A percentile compares a stretch with the other conserved stretches of the same genome.
These are phyloP conservation scores for Tuber umbilicatum DNA, from an alignment of 495 filamentous ascomycete species.

Conservation along the genomic window DNA sequence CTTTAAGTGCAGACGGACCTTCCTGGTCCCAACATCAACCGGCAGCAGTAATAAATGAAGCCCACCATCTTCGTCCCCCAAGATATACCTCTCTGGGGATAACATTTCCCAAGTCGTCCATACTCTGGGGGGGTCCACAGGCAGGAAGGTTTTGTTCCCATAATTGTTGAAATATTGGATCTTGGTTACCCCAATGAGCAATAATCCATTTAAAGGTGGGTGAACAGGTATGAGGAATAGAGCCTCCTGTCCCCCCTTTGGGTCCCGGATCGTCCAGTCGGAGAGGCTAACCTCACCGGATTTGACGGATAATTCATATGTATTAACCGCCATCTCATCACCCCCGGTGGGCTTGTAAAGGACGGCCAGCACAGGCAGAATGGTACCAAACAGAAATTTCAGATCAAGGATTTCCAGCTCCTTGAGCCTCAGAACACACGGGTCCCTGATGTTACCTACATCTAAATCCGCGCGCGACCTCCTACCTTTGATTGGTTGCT, in stretches of 20 bases:
- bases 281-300: background rate
- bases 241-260: slow-evolving; percentile 48
- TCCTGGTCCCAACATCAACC: slow-evolving; percentile 47
- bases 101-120: slow-evolving; percentile 85
- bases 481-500: slow-evolving; percentile 36
- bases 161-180: slow-evolving; percentile 74
- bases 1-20: slow-evolving; percentile 61
- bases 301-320: slow-evolving; percentile 48
- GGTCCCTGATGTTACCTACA: slow-evolving; percentile 56
- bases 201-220: slow-evolving; percentile 57
- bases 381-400: slow-evolving; percentile 70
- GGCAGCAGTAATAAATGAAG: slow-evolving; percentile 53
- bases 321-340: slow-evolving; percentile 55
- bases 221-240: slow-evolving; percentile 79
- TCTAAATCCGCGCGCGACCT: slow-evolving; percentile 47
- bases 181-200: slow-evolving; percentile 78
- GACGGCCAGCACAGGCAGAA: slow-evolving; percentile 71
- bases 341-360: slow-evolving; percentile 71
- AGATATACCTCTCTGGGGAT: slow-evolving; percentile 68
- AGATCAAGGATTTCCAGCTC: slow-evolving; percentile 81
- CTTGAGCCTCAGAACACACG: slow-evolving; percentile 66
- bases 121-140: slow-evolving; percentile 65
- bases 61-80: slow-evolving; percentile 84
- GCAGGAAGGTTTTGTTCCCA: slow-evolving; percentile 53
- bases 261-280: background rate